Evolutionary conservation across 2,329 filamentous ascomycete genomes (phyloP).

Genomic region (Fusarium dlaminii): DNA sequence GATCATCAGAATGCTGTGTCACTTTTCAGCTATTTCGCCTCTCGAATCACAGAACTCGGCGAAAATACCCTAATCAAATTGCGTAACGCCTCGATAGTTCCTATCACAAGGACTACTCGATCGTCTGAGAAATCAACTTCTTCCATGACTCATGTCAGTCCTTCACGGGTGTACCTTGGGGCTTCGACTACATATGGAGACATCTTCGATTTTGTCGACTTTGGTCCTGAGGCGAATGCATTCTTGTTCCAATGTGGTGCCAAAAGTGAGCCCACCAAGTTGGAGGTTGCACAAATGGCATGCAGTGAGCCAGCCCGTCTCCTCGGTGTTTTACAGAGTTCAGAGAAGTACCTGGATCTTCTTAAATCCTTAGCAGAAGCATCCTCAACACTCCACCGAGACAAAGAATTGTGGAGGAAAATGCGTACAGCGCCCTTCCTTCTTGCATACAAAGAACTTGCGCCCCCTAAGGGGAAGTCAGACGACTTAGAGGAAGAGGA

Average conservation of each 20-base stretch:
- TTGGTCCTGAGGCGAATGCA: slow-evolving; percentile 84
- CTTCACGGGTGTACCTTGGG: slow-evolving; percentile 83
- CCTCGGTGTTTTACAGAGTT: slow-evolving; percentile 79
- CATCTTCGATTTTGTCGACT: slow-evolving; percentile 97
- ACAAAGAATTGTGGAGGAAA: slow-evolving; percentile 79
- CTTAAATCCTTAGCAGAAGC: slow-evolving; percentile 83
- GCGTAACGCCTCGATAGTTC: slow-evolving; percentile 75
- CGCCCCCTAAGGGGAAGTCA: slow-evolving; percentile 57
- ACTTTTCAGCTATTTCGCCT: slow-evolving; percentile 85
- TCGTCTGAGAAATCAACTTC: slow-evolving; percentile 53
- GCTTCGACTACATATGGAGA: slow-evolving; percentile 76
- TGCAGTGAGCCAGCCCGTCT: slow-evolving; percentile 85
- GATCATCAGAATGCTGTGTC: slow-evolving; percentile 72
- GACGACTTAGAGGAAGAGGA: slow-evolving; percentile 68
- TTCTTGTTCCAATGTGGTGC: slow-evolving; percentile 91
- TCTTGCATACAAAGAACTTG: slow-evolving; percentile 82
- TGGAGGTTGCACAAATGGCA: slow-evolving; percentile 85
- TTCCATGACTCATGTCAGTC: slow-evolving; percentile 60
- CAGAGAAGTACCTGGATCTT: slow-evolving; percentile 87
- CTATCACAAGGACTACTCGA: slow-evolving; percentile 59
- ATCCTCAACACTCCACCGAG: slow-evolving; percentile 73
- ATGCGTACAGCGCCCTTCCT: slow-evolving; percentile 82
- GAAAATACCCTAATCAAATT: slow-evolving; percentile 68
- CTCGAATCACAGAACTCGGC: slow-evolving; percentile 77
- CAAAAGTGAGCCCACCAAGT: slow-evolving; percentile 87